A percentile compares a stretch with the other conserved stretches of the same genome.
Conservation (phyloP, 345 rosid genomes). For the Eucalyptus microcorys region DNA sequence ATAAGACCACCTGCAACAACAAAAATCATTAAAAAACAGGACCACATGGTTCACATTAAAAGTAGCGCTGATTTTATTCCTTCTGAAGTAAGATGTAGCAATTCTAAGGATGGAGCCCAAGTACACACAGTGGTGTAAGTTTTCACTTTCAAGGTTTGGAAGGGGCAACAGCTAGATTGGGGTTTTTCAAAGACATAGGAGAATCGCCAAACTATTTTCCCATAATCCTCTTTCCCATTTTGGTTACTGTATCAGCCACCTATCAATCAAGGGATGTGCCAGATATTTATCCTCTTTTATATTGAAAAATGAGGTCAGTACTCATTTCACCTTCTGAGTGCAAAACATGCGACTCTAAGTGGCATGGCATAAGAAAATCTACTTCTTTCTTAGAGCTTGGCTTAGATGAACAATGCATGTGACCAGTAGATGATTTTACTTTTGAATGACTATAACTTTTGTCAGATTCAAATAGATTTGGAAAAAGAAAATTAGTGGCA, state of each 20-base stretch:
- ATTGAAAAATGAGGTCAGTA: background rate
- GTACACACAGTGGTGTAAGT: background rate
- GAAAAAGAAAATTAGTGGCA: background rate
- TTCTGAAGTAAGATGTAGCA: background rate
- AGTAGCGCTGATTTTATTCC: background rate
- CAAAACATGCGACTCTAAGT: background rate
- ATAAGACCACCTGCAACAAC: conserved; percentile 71
- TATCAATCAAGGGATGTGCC: background rate
- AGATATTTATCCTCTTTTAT: background rate
- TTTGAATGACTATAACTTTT: background rate
- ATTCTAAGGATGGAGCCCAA: background rate
- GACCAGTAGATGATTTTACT: background rate
- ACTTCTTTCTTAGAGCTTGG: background rate
- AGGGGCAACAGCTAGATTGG: background rate
- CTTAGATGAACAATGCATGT: background rate
- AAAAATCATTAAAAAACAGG: background rate
- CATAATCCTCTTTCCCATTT: background rate
- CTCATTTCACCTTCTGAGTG: background rate
- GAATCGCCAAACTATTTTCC: background rate
- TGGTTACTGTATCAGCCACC: background rate
- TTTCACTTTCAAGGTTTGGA: background rate
- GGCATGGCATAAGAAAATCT: background rate
- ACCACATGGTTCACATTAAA: background rate
- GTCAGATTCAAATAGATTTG: background rate
- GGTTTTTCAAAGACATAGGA: background rate